phyloP scores from a whole-genome alignment of 495 filamentous ascomycete genomes.

The Aspergillus bridgeri region DNA sequence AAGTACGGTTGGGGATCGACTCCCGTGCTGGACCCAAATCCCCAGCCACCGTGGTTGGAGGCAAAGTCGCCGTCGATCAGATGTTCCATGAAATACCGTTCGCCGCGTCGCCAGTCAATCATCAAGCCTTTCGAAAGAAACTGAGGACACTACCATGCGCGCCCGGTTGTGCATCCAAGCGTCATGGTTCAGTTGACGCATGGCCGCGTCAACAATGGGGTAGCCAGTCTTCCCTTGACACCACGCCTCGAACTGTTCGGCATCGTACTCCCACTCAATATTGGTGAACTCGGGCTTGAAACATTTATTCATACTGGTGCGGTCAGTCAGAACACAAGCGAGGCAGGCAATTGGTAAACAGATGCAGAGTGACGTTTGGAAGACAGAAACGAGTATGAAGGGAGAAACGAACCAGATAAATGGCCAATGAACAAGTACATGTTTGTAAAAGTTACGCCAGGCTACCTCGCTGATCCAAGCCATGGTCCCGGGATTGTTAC shows the following conservation, averaged over 20 bases:
- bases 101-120: slow-evolving; percentile 87
- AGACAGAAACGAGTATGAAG: no score
- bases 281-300: slow-evolving; percentile 86
- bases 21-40: slow-evolving; percentile 73
- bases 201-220: slow-evolving; percentile 88
- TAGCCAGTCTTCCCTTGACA: slow-evolving; percentile 73
- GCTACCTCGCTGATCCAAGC: slow-evolving; percentile 86
- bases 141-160: slow-evolving; percentile 82
- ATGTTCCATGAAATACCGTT: slow-evolving; percentile 84
- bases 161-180: slow-evolving; percentile 90
- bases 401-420: slow-evolving; percentile 65
- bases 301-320: slow-evolving; percentile 79
- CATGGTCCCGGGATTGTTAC: slow-evolving; percentile 62
- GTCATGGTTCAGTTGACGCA: slow-evolving; percentile 70
- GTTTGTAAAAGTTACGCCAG: slow-evolving; percentile 92
- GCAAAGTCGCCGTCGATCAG: slow-evolving; percentile 92
- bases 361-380: no score
- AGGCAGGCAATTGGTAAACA: background rate
- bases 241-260: slow-evolving; percentile 68
- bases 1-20: slow-evolving; percentile 94
- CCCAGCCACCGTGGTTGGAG: slow-evolving; percentile 91
- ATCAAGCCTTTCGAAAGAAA: slow-evolving; percentile 86
- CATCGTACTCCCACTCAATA: slow-evolving; percentile 77
- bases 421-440: slow-evolving; percentile 83
- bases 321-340: background rate